Percentiles rank a stretch among this genome's conserved stretches.
These are phyloP conservation scores for Lyophyllum decastes DNA, from an alignment of 768 basidiomycete genomes.

Conservation along the genomic window DNA sequence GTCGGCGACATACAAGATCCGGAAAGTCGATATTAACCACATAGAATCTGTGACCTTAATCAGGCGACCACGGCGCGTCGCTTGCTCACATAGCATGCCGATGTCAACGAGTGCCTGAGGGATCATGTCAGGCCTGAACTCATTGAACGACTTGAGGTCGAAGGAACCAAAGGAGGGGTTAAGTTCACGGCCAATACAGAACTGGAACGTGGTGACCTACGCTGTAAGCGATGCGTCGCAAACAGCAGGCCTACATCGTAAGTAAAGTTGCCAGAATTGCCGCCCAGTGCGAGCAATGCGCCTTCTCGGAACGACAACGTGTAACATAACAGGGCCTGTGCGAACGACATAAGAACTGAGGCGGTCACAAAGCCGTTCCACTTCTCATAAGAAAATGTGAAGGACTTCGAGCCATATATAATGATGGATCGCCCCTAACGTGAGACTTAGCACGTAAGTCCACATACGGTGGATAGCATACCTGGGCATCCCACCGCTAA, in stretches of 20 bases:
- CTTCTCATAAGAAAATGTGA: constrained; percentile 91
- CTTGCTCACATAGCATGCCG: constrained; percentile 90
- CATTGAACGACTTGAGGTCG: constrained; percentile 73
- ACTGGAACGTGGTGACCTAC: constrained; percentile 44
- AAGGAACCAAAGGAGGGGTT: constrained; percentile 84
- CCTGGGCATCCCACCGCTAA: constrained; percentile 73
- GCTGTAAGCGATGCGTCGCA: not conserved
- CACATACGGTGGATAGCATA: not conserved
- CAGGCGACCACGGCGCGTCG: constrained; percentile 72
- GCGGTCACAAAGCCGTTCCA: constrained; percentile 91
- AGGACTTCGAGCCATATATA: constrained; percentile 75
- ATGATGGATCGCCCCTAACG: constrained; percentile 66
- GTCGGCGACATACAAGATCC: constrained; percentile 87
- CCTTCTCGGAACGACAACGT: constrained; percentile 64
- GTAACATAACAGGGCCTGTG: constrained; percentile 77
- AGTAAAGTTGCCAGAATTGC: constrained; percentile 82
- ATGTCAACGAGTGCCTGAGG: constrained; percentile 91
- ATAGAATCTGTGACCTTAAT: constrained; percentile 81
- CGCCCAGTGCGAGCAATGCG: constrained; percentile 85
- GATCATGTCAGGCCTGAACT: constrained; percentile 88
- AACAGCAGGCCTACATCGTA: constrained; percentile 74
- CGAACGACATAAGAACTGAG: constrained; percentile 71
- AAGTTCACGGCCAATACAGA: constrained; percentile 89
- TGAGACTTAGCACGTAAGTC: constrained; percentile 60
- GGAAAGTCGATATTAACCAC: constrained; percentile 86